phyloP scores from a whole-genome alignment of 2,329 filamentous ascomycete species.

The Helicocarpus griseus region DNA sequence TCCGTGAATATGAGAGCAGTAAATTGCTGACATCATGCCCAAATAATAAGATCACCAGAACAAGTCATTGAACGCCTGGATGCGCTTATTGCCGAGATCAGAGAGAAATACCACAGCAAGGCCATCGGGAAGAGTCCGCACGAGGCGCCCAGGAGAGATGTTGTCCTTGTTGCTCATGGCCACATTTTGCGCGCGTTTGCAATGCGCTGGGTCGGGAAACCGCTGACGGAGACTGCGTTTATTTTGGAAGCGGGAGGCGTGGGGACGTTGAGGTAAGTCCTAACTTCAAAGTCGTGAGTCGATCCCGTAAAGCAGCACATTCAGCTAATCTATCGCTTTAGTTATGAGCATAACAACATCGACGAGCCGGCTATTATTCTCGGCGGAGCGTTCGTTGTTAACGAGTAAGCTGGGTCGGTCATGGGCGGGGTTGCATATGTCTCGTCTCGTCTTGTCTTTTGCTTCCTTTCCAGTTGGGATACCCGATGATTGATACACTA shows the following conservation, averaged over 20 bases:
- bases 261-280: conserved; percentile 59
- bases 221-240: conserved; percentile 64
- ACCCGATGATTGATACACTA: neutral
- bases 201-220: conserved; percentile 70
- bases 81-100: conserved; percentile 63
- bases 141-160: conserved; percentile 47
- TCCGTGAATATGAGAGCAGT: too few relatives aligned
- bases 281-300: neutral
- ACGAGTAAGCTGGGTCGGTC: neutral
- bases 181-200: conserved; percentile 84
- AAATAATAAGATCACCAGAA: conserved; percentile 45
- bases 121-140: conserved; percentile 48
- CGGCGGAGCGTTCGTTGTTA: conserved; percentile 57
- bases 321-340: conserved; percentile 21
- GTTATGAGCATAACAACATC: conserved; percentile 71
- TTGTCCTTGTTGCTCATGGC: conserved; percentile 77
- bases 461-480: neutral
- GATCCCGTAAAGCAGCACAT: neutral
- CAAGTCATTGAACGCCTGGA: conserved; percentile 67
- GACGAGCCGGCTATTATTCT: conserved; percentile 71
- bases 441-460: neutral
- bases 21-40: neutral
- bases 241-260: conserved; percentile 84
- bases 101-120: conserved; percentile 53
- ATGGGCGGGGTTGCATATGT: neutral